Evolutionary conservation across 108 stramenopile species (phyloP).

Genomic region (Heterococcus sp.): DNA sequence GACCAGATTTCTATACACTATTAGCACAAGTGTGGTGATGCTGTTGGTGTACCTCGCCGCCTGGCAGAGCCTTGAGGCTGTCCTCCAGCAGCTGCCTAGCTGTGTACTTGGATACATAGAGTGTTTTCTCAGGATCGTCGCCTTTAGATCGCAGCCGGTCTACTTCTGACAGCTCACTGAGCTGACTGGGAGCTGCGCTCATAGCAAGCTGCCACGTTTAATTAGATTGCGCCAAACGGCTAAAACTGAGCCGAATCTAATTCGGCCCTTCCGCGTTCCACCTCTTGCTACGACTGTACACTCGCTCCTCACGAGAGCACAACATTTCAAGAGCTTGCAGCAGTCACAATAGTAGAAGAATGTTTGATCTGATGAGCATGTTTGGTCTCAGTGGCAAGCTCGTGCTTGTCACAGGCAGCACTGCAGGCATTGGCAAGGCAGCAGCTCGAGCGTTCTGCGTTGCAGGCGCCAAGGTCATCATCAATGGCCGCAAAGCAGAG

Average conservation of each 20-base stretch:
- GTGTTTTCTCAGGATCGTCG: neutral
- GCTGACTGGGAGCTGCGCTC: neutral
- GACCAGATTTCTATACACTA: too few species aligned
- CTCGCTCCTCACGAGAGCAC: too few species aligned
- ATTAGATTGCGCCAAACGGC: too few species aligned
- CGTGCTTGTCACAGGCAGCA: slow-evolving; percentile 5
- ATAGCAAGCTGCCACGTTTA: too few species aligned
- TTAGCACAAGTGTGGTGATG: too few species aligned
- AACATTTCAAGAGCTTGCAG: too few species aligned
- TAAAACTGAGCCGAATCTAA: too few species aligned
- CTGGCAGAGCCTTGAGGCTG: neutral
- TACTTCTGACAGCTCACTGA: neutral
- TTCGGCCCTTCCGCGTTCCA: too few species aligned
- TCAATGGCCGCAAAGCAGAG: neutral
- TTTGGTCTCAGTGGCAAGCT: neutral
- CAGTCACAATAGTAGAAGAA: too few species aligned
- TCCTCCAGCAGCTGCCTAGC: neutral
- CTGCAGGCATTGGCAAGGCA: slow-evolving; percentile 1
- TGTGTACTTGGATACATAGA: neutral
- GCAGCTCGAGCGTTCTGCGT: neutral
- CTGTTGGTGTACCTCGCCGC: neutral
- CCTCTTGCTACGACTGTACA: too few species aligned
- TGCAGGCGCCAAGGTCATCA: slow-evolving; percentile 4
- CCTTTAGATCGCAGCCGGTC: neutral
- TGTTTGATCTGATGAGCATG: too few species aligned